These are phyloP conservation scores for Suhomyces pyralidae DNA, from an alignment of 805 yeast genomes.

Conservation along the genomic window DNA sequence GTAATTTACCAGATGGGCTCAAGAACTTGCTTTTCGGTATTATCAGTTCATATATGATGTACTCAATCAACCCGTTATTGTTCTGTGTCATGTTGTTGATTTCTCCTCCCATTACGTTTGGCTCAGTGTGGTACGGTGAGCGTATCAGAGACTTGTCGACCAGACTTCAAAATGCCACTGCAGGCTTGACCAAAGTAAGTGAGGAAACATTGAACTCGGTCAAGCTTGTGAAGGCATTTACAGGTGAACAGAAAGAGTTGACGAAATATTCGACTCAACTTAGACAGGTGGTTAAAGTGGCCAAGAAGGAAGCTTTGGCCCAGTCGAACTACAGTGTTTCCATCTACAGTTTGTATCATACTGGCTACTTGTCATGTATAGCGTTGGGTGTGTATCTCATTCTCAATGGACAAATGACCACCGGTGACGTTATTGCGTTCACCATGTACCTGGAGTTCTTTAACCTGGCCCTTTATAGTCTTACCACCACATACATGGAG, in stretches of 20 bases:
- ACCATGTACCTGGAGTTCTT: conserved; percentile 45
- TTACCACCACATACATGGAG: conserved; percentile 45
- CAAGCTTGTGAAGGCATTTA: conserved; percentile 42
- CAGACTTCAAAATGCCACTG: conserved; percentile 42
- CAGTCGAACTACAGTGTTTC: conserved; percentile 44
- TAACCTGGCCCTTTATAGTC: conserved; percentile 42
- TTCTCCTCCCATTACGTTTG: conserved; percentile 45
- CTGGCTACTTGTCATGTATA: conserved; percentile 42
- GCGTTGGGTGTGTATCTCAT: conserved; percentile 43
- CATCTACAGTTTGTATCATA: conserved; percentile 40
- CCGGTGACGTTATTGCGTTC: conserved; percentile 46
- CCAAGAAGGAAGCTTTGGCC: conserved; percentile 43
- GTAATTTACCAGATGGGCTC: conserved; percentile 44
- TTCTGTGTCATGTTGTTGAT: conserved; percentile 44
- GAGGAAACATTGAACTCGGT: conserved; percentile 44
- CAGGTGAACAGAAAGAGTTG: conserved; percentile 42
- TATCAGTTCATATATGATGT: conserved; percentile 45
- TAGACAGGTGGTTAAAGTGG: conserved; percentile 40
- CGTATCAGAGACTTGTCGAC: conserved; percentile 40
- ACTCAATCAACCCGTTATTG: conserved; percentile 38
- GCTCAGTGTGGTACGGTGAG: conserved; percentile 46
- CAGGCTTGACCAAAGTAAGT: conserved; percentile 42
- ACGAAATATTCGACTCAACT: conserved; percentile 37
- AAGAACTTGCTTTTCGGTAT: conserved; percentile 42
- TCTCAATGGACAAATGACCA: conserved; percentile 42